Evolutionary conservation across 148 eudicot species (phyloP).

Genomic region (Vaccinium darrowii): DNA sequence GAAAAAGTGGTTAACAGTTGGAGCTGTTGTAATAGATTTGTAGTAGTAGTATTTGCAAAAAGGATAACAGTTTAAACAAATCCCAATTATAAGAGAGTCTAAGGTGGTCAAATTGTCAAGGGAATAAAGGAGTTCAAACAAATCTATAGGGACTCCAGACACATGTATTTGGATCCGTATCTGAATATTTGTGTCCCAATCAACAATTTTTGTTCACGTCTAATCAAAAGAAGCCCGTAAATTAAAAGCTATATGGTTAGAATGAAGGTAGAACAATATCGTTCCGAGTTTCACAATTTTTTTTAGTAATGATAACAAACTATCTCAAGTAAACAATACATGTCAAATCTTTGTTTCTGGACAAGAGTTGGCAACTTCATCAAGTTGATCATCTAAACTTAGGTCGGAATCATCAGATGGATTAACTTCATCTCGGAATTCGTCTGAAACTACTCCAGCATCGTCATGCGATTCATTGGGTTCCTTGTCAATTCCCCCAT

Average conservation of each 20-base stretch:
- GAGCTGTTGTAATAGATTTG: background rate
- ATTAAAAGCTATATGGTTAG: background rate
- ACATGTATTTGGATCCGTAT: background rate
- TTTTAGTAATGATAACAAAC: background rate
- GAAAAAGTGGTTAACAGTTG: background rate
- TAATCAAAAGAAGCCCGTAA: background rate
- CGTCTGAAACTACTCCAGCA: conserved; percentile 13
- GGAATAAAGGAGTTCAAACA: background rate
- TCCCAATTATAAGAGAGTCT: too few relatives aligned
- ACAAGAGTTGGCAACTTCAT: conserved; percentile 18
- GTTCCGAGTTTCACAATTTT: background rate
- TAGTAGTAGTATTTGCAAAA: too few relatives aligned
- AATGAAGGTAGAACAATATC: background rate
- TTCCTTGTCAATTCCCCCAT: conserved; percentile 24
- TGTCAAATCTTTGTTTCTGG: background rate
- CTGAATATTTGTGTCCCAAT: background rate
- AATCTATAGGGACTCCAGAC: background rate
- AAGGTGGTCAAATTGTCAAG: background rate
- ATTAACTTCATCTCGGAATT: conserved; percentile 15
- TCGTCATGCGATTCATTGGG: conserved; percentile 17
- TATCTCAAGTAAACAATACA: background rate
- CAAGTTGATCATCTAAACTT: conserved; percentile 18
- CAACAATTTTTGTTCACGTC: background rate
- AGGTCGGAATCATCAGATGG: conserved; percentile 10
- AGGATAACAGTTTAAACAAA: too few relatives aligned